These are phyloP conservation scores for Torulaspora pretoriensis DNA, from an alignment of 1,139 yeast genomes.

Conservation along the genomic window DNA sequence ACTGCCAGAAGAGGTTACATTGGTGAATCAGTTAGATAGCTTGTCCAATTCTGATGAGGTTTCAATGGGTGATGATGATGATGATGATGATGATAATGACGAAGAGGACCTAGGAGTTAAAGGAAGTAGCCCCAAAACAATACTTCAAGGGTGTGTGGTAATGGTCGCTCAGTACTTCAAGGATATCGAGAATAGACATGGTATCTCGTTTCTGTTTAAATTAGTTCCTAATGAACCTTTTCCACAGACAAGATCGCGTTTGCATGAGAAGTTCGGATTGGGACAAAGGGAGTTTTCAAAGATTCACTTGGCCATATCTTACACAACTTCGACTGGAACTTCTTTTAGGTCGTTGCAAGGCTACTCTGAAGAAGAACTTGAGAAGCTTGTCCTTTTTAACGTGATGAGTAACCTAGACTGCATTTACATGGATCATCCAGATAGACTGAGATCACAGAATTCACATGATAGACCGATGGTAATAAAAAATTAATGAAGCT, in stretches of 20 bases:
- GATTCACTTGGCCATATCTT: slow-evolving; percentile 50
- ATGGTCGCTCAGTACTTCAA: slow-evolving; percentile 72
- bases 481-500: slow-evolving; percentile 27
- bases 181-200: slow-evolving; percentile 67
- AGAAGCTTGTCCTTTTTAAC: slow-evolving; percentile 52
- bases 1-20: slow-evolving; percentile 39
- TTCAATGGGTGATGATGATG: slow-evolving; percentile 31
- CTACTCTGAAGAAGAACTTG: slow-evolving; percentile 33
- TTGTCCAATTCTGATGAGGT: slow-evolving; percentile 16
- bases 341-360: slow-evolving; percentile 52
- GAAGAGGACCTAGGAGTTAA: slow-evolving; percentile 23
- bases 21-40: slow-evolving; percentile 24
- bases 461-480: slow-evolving; percentile 38
- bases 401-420: slow-evolving; percentile 49
- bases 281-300: slow-evolving; percentile 77
- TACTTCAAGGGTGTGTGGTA: slow-evolving; percentile 37
- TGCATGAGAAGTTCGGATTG: slow-evolving; percentile 65
- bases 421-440: slow-evolving; percentile 84
- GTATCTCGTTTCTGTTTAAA: slow-evolving; percentile 81
- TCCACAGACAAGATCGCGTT: slow-evolving; percentile 59
- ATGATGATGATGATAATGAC: slow-evolving; percentile 25
- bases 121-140: slow-evolving; percentile 5
- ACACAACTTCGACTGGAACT: slow-evolving; percentile 26
- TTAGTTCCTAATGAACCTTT: slow-evolving; percentile 62
- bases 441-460: slow-evolving; percentile 46